Evolutionary conservation across 257 asterid genomes (phyloP), one percentile per base, ranked within the genome.

Genomic region (Nicotiana paniculata): DNA sequence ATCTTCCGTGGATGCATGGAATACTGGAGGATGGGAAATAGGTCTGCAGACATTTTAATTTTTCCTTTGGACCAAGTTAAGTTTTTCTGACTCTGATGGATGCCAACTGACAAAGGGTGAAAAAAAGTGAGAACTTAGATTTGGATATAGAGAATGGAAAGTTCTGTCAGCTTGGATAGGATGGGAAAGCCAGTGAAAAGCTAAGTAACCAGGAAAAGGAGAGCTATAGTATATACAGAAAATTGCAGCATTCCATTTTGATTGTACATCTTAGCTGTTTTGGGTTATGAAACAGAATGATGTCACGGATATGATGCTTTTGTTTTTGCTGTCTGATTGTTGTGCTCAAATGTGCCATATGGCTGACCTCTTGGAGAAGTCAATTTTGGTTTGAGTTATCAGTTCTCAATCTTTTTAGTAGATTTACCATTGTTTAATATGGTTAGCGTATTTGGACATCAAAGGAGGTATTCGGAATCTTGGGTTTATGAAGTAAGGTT

Each of bases 281-380:
- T 5, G 11, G 5, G 58, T 70, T 33, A 70, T n/a, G 77, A 58
- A 70, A 70, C 24, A 21, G n/a, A 43, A 55, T 43, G 5, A 33
- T 43, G 18, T 69, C 21, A 69, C 12, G 11, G n/a, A 32, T 55
- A 70, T 39, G 77, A 46, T 24, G 63, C 63, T 57, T 6, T 57
- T 57, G 61, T 46, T 53, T 51, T 53, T 53, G 57, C 6, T 43
- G 39, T 24, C 61, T 72, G 79, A 61, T 46, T 72, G 61, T 72
- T 72, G 61, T 46, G 79, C 61, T 72, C 24, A 4, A 39, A 43
- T 46, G 61, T 24, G 79, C 35, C 59, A 26, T 24, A 13, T 70
- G 79, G 61, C 79, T 72, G 39, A 72, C 13, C 79, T 72, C 61
- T 15, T 72, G 79, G 61, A 46, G 79, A 72, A 46, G 79, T 46